Base-by-base conservation (phyloP, 352 stramenopile species). In the Thalassiosira ordinaria region DNA sequence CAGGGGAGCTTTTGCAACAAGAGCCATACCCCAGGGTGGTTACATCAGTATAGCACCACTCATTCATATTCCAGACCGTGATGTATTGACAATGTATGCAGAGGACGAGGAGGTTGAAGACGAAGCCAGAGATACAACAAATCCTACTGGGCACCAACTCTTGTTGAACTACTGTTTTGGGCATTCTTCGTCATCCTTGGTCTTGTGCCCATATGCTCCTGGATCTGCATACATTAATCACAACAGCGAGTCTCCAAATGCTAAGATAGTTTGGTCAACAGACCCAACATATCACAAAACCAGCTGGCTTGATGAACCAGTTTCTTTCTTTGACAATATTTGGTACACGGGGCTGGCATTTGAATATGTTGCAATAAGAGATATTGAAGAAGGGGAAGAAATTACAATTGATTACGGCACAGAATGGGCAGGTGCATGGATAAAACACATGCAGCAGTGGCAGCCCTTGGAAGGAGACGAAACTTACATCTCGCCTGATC, bases 371-470 rank as follows among this genome's bases (percentile, higher is more conserved):
- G 87, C 87, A 13, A 55, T 88, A 11, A 69, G 80, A 62, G 82
- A 90, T 65, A 90, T 92, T 49, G 5, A 80, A 18, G 27, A 79
- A 75, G 80, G 66, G 13, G 87, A 91, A 71, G 87, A 92, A 53
- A 70, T 94, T 20, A 77, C 86, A 20, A 73, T 94, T 24, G 75
- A 94, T 69, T 93, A 93, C 74, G 88, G 88, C 9, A 33, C 62
- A n/a, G 82, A 87, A 35, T 93, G 88, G 88, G 72, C 91, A 52
- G 47, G 66, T n/a, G 88, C 88, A 16, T 93, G 88, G 88, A 60
- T 86, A 22, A 37, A 85, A 31, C 84, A 92, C 44, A 62, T 90
- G 2, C 53, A 66, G 53, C 75, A 74, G 26, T 91, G 84, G 86
- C 39, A 76, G n/a, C 51, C 84, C 20, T 65, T 65, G 13, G n/a